Base-by-base conservation (phyloP, 805 yeast species). In the Candida nanaspora region DNA sequence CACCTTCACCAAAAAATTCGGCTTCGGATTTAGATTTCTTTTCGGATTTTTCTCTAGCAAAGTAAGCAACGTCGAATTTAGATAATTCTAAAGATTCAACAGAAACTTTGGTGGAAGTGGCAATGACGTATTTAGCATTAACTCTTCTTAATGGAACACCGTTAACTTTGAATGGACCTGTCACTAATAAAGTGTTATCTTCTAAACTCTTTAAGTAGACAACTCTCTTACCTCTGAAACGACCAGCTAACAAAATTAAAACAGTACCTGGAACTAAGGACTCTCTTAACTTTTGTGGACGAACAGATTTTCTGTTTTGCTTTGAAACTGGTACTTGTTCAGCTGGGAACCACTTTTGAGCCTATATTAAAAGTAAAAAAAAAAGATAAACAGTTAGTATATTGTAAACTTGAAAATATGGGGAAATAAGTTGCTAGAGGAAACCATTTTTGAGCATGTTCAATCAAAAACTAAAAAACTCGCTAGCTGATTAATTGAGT, bases 81-180 rank as follows among this genome's bases (percentile, higher is more conserved):
- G 87, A 75, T 57, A 86, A 88, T 63, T 86, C 85, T 56, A 88
- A 86, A 54, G 81, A 70, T 44, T 78, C 76, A 56, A 91, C 82
- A 55, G 79, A 71, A 62, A 93, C 85, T 69, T 78, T 73, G 73
- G 98, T 93, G 57, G 96, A 87, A 66, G 98, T 91, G 63, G 97
- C 98, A 74, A 91, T 91, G 60, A 93, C 98, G 76, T 91, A 93
- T 73, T 96, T 86, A 61, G 97, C 82, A 72, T 91, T 93, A 60
- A 91, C 98, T 80, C 97, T 86, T 84, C 98, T 88, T 71, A 91
- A 80, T 70, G 98, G 98, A 58, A 91, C 98, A 78, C 98, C 98
- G 77, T 91, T 91, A 64, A 91, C 86, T 82, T 93, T 91, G 95
- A 91, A 93, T 63, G 98, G 98, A 69, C 98, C 98, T 49, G 96